Evolutionary conservation across 2,329 filamentous ascomycete species (phyloP).

Genomic region (Lomentospora prolificans): DNA sequence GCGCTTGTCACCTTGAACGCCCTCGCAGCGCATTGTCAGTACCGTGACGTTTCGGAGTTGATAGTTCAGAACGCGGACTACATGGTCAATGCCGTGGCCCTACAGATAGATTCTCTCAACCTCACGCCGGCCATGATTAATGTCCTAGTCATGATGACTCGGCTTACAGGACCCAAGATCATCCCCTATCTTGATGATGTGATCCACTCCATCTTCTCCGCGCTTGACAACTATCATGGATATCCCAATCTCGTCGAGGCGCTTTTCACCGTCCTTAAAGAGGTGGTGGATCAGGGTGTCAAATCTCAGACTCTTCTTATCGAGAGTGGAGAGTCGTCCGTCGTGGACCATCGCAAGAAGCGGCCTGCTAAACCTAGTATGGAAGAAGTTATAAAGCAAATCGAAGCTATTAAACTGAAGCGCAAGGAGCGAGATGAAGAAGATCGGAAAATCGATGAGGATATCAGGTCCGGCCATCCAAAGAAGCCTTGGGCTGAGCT

Average conservation of each 20-base stretch:
- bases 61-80: slow-evolving; percentile 93
- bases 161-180: slow-evolving; percentile 68
- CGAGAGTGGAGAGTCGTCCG: slow-evolving; percentile 24
- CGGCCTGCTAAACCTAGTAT: slow-evolving; percentile 24
- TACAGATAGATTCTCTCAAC: slow-evolving; percentile 85
- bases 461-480: slow-evolving; percentile 21
- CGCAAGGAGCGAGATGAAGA: slow-evolving; percentile 23
- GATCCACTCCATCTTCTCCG: slow-evolving; percentile 81
- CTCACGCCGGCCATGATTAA: slow-evolving; percentile 85
- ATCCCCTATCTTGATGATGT: slow-evolving; percentile 88
- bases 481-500: slow-evolving; percentile 22
- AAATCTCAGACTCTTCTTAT: slow-evolving; percentile 43
- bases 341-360: slow-evolving; percentile 32
- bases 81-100: slow-evolving; percentile 82
- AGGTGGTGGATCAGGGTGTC: slow-evolving; percentile 74
- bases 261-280: slow-evolving; percentile 72
- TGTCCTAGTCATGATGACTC: slow-evolving; percentile 90
- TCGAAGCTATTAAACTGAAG: slow-evolving; percentile 44
- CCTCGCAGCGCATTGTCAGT: slow-evolving; percentile 66
- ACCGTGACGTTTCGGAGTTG: slow-evolving; percentile 62
- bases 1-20: slow-evolving; percentile 76
- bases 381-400: slow-evolving; percentile 40
- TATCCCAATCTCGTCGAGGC: slow-evolving; percentile 79
- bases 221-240: slow-evolving; percentile 90
- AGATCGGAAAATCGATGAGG: slow-evolving; percentile 24